These are phyloP conservation scores for Chalara sp. DNA, from an alignment of 2,329 filamentous ascomycete genomes.

Conservation along the genomic window DNA sequence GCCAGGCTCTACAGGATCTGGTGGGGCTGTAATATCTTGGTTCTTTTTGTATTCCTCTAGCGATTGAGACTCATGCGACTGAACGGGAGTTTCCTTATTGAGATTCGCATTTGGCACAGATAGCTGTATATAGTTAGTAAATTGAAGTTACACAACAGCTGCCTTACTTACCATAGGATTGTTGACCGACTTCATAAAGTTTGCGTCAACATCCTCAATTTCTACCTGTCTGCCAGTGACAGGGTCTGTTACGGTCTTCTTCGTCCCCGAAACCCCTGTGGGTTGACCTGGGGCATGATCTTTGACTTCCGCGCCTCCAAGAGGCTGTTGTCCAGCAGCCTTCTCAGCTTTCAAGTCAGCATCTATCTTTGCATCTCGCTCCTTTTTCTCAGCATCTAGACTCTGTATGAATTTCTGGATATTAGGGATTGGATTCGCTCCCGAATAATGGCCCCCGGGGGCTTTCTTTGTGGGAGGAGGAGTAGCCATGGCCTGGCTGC, in stretches of 20 bases:
- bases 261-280: slow-evolving; percentile 31
- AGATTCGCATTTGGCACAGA: slow-evolving; percentile 88
- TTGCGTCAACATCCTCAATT: slow-evolving; percentile 73
- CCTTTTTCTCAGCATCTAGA: slow-evolving; percentile 72
- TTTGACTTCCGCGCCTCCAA: slow-evolving; percentile 29
- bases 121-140: slow-evolving; percentile 40
- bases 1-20: slow-evolving; percentile 74
- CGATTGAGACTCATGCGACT: slow-evolving; percentile 64
- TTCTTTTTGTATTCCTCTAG: slow-evolving; percentile 74
- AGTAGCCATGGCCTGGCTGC: not conserved
- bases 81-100: slow-evolving; percentile 63
- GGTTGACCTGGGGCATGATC: slow-evolving; percentile 36
- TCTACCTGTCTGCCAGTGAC: slow-evolving; percentile 80
- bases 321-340: slow-evolving; percentile 5
- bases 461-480: slow-evolving; percentile 4
- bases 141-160: not conserved
- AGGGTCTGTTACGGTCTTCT: slow-evolving; percentile 71
- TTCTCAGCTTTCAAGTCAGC: slow-evolving; percentile 34
- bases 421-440: slow-evolving; percentile 18
- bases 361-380: slow-evolving; percentile 68
- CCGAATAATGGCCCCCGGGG: slow-evolving; percentile 14
- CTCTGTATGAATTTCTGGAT: slow-evolving; percentile 45
- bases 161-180: slow-evolving; percentile 56
- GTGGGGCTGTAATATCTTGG: slow-evolving; percentile 86
- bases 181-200: slow-evolving; percentile 62